These are phyloP conservation scores for Amylocarpus encephaloides DNA, from an alignment of 2,329 filamentous ascomycete species.

Conservation along the genomic window DNA sequence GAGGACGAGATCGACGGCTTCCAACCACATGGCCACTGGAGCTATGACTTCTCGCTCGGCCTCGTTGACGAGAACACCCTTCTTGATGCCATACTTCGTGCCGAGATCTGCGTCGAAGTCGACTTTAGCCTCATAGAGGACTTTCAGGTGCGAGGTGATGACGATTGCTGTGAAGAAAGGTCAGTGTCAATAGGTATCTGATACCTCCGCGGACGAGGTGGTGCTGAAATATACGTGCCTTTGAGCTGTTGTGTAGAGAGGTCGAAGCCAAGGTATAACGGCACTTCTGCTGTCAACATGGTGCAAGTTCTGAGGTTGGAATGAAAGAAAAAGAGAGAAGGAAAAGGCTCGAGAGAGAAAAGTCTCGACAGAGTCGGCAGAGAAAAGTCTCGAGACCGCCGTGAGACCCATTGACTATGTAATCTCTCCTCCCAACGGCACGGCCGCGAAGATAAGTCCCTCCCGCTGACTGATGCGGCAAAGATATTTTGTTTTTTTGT, in stretches of 20 bases:
- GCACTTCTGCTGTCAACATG: constrained; percentile 39
- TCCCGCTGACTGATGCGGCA: too few species aligned
- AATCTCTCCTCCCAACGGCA: too few species aligned
- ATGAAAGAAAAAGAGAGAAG: background rate
- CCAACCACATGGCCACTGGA: constrained; percentile 89
- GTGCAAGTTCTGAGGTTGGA: constrained; percentile 6
- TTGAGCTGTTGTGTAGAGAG: constrained; percentile 96
- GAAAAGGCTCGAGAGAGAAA: background rate
- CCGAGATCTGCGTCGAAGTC: constrained; percentile 83
- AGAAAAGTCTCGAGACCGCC: too few species aligned
- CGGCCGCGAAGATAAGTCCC: too few species aligned
- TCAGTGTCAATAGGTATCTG: constrained; percentile 12
- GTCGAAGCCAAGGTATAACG: constrained; percentile 87
- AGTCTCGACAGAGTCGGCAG: too few species aligned
- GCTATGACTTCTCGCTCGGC: constrained; percentile 84
- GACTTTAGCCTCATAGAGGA: constrained; percentile 80
- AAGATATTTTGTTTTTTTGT: too few species aligned
- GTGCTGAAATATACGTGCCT: constrained; percentile 43
- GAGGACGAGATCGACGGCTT: constrained; percentile 83
- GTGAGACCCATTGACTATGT: too few species aligned
- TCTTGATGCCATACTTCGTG: constrained; percentile 69
- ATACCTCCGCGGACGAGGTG: background rate
- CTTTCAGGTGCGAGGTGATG: constrained; percentile 74
- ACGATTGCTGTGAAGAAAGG: constrained; percentile 57
- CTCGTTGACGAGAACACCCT: constrained; percentile 80